A percentile compares a stretch with the other conserved stretches of the same genome.
phyloP scores from a whole-genome alignment of 306 rosid genomes.

The Clitoria ternatea region DNA sequence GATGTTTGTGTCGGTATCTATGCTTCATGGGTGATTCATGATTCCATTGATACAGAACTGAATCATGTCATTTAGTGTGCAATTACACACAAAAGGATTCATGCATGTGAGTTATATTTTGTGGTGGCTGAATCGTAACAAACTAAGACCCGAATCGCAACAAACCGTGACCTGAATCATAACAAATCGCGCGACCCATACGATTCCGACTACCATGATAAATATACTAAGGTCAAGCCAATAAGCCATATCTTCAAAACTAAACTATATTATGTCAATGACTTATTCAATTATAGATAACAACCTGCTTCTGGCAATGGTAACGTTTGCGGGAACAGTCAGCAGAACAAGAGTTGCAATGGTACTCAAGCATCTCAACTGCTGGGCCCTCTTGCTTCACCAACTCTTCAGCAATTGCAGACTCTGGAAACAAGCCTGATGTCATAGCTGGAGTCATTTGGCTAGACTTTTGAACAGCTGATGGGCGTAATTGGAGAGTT shows the following conservation, averaged over 20 bases:
- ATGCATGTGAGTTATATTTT: no score
- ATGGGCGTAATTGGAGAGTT: slow-evolving; percentile 44
- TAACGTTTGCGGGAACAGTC: slow-evolving; percentile 97
- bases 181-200: no score
- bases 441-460: slow-evolving; percentile 42
- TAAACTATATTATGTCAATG: background rate
- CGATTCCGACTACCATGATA: no score
- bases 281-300: slow-evolving; percentile 15
- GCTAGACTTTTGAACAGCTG: slow-evolving; percentile 52
- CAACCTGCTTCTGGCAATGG: slow-evolving; percentile 99
- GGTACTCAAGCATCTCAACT: slow-evolving; percentile 75
- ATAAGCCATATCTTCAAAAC: background rate
- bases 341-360: slow-evolving; percentile 93
- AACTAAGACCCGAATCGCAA: no score
- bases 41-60: no score
- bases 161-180: no score
- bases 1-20: no score
- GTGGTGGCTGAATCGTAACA: no score
- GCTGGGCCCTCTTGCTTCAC: slow-evolving; percentile 74
- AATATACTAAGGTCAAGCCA: no score
- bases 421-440: slow-evolving; percentile 77
- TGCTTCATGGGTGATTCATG: no score
- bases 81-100: no score
- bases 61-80: no score
- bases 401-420: slow-evolving; percentile 71